Evolutionary conservation across 139 green algal species (phyloP), one percentile per base, ranked within the genome.

Genomic region (Spirogloea muscicola): DNA sequence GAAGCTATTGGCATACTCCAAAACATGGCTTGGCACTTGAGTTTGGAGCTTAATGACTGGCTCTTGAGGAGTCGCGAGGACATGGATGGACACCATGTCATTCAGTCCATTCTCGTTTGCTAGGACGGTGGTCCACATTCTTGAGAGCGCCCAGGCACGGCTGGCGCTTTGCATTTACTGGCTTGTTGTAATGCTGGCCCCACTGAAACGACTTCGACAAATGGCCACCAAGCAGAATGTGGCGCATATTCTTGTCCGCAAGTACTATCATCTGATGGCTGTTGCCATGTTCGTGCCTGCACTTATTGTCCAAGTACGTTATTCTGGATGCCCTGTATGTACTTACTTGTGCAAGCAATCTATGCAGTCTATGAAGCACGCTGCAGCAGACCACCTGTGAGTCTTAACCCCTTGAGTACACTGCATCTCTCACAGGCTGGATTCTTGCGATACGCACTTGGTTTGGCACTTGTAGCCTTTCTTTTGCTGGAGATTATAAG

Each of bases 401-500:
- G n/a, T n/a, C n/a, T n/a, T n/a, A n/a, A n/a, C n/a, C n/a, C n/a
- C n/a, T n/a, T n/a, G n/a, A n/a, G n/a, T n/a, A n/a, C n/a, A n/a
- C n/a, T n/a, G n/a, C n/a, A n/a, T n/a, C n/a, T n/a, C n/a, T n/a
- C n/a, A n/a, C 68, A 76, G 68, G 9, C 57, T 10, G 55, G 25
- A 3, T 76, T 76, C 7, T 38, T 76, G 9, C 58, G 57, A 16
- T 38, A 74, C 21, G 68, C 68, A 38, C 75, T 76, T 76, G 68
- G 68, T 3, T 10, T 75, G 5, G 68, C 68, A 31, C 68, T 76
- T 27, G 68, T 6, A 33, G 52, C 55, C 33, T 76, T 76, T 16
- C 55, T 76, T 16, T 6, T 76, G 29, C 57, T 76, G 41, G 68
- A 76, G 58, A 76, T 76, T 58, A 27, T 76, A 7, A 31, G 68